phyloP scores from a whole-genome alignment of 306 rosid species.

The Morella rubra region DNA sequence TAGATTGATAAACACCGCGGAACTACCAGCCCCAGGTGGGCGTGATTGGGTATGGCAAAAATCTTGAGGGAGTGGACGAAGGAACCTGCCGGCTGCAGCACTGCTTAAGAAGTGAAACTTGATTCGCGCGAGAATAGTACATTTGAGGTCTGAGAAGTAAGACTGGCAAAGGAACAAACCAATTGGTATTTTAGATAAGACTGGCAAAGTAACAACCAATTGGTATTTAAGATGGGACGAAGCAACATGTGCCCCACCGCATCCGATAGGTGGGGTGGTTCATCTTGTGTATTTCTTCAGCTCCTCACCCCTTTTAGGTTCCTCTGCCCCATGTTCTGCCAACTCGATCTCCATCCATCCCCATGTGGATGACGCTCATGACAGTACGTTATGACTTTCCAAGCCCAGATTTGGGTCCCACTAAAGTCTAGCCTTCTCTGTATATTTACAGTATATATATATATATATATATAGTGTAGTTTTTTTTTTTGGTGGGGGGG shows the following conservation, averaged over 20 bases:
- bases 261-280: neutral
- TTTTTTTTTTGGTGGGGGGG: no score
- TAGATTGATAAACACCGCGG: no score
- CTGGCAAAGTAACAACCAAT: neutral
- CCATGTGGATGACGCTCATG: slow-evolving; percentile 26
- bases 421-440: no score
- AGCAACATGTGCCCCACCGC: neutral
- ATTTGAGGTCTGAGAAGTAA: neutral
- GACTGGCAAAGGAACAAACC: neutral
- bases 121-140: neutral
- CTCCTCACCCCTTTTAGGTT: no score
- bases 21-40: no score
- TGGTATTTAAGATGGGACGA: neutral
- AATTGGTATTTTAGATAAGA: neutral
- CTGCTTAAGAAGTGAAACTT: neutral
- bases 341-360: neutral
- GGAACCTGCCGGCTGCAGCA: neutral
- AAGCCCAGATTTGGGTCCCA: neutral
- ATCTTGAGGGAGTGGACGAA: neutral
- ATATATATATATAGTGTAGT: no score
- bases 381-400: neutral
- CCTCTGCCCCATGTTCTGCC: slow-evolving; percentile 13
- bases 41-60: neutral
- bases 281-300: no score
- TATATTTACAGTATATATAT: no score